Percentiles rank a stretch among this genome's conserved stretches.
phyloP scores from a whole-genome alignment of 768 basidiomycete species.

The Kwoniella sp. region DNA sequence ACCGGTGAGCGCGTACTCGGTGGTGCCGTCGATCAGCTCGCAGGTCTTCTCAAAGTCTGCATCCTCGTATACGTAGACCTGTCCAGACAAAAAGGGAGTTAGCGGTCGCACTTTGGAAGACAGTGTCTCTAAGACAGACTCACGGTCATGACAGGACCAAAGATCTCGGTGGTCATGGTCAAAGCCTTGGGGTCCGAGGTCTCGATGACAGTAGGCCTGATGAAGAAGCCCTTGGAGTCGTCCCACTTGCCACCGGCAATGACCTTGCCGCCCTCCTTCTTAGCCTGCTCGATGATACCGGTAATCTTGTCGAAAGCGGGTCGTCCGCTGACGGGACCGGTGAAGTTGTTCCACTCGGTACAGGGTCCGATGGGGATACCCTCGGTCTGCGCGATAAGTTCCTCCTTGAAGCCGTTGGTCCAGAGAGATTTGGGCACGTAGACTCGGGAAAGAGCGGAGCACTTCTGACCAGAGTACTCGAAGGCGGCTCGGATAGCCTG shows the following conservation, averaged over 20 bases:
- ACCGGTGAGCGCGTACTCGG: constrained; percentile 90
- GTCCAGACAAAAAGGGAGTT: constrained; percentile 54
- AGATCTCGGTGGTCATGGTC: constrained; percentile 93
- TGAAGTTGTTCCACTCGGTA: constrained; percentile 77
- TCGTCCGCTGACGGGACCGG: constrained; percentile 93
- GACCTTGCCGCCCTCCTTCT: constrained; percentile 83
- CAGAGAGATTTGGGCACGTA: constrained; percentile 89
- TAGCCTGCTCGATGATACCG: constrained; percentile 81
- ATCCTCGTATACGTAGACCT: constrained; percentile 83
- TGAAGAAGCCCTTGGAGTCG: constrained; percentile 87
- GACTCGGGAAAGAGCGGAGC: constrained; percentile 86
- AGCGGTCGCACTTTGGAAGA: too few species aligned
- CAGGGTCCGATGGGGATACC: constrained; percentile 84
- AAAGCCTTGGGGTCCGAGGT: constrained; percentile 85
- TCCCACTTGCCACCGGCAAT: constrained; percentile 78
- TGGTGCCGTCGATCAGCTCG: constrained; percentile 81
- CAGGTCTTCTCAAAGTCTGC: constrained; percentile 81
- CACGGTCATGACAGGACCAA: constrained; percentile 89
- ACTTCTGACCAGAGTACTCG: constrained; percentile 98
- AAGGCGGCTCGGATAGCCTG: constrained; percentile 87
- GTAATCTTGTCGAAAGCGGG: constrained; percentile 87
- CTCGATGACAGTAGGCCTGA: constrained; percentile 91
- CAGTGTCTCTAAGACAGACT: constrained; percentile 50
- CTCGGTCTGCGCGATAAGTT: constrained; percentile 70
- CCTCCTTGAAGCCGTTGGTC: constrained; percentile 81